Evolutionary conservation across 2,329 filamentous ascomycete genomes (phyloP).

Genomic region (Myotisia sp.): DNA sequence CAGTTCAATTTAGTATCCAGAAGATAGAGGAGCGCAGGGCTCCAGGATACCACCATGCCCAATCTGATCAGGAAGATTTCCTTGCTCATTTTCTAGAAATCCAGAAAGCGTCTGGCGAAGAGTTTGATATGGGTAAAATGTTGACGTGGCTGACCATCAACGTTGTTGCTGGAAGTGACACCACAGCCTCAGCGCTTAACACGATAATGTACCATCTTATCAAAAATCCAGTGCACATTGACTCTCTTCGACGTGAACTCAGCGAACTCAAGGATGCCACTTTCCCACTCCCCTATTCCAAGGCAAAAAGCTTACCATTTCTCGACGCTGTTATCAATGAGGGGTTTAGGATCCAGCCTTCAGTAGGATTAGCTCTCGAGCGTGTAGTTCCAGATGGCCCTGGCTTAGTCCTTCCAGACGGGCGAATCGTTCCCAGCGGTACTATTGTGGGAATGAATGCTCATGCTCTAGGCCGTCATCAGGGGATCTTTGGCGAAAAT

Average conservation of each 20-base stretch:
- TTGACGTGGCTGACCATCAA: slow-evolving; percentile 55
- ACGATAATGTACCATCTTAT: slow-evolving; percentile 62
- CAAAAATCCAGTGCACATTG: slow-evolving; percentile 38
- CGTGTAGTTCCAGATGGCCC: slow-evolving; percentile 50
- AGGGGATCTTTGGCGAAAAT: slow-evolving; percentile 54
- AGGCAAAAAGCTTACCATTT: slow-evolving; percentile 57
- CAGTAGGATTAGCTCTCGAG: slow-evolving; percentile 58
- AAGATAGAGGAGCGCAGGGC: not conserved
- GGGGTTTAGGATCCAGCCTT: slow-evolving; percentile 61
- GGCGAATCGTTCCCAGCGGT: slow-evolving; percentile 52
- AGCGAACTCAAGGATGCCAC: slow-evolving; percentile 33
- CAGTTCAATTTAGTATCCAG: not conserved
- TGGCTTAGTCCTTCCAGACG: slow-evolving; percentile 26
- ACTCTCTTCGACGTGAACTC: slow-evolving; percentile 30
- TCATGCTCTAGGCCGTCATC: slow-evolving; percentile 58
- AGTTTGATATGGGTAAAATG: slow-evolving; percentile 52
- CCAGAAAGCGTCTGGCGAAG: slow-evolving; percentile 43
- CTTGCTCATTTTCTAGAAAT: slow-evolving; percentile 58
- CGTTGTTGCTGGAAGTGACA: slow-evolving; percentile 53
- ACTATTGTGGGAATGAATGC: slow-evolving; percentile 62
- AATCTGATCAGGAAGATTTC: slow-evolving; percentile 52
- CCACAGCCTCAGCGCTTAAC: slow-evolving; percentile 59
- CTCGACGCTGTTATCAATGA: slow-evolving; percentile 68
- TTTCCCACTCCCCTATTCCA: slow-evolving; percentile 41
- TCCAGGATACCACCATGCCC: not conserved